These are phyloP conservation scores for Cladophialophora carrionii DNA, from an alignment of 2,329 filamentous ascomycete species.

Conservation along the genomic window DNA sequence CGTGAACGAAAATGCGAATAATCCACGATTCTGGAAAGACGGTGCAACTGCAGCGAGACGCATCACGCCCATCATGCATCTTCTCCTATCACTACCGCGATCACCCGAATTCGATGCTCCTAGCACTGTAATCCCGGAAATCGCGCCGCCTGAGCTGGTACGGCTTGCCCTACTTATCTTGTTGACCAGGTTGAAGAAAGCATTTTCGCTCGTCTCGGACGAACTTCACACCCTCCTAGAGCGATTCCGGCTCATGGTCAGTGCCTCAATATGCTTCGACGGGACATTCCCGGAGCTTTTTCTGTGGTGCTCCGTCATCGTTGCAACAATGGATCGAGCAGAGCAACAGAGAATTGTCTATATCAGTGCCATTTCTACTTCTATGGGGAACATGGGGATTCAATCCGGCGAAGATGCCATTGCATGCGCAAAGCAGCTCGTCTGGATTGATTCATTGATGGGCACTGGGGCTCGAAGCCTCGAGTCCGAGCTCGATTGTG, in stretches of 20 bases:
- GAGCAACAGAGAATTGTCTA: background rate
- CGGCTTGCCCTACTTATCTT: slow-evolving; percentile 21
- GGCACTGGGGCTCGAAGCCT: background rate
- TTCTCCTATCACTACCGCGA: slow-evolving; percentile 22
- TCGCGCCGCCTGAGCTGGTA: slow-evolving; percentile 9
- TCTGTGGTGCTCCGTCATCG: slow-evolving; percentile 13
- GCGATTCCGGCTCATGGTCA: background rate
- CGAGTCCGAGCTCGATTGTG: slow-evolving; percentile 6
- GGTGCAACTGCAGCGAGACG: slow-evolving; percentile 7
- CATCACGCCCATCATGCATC: slow-evolving; percentile 19
- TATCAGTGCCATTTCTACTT: background rate
- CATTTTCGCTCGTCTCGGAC: slow-evolving; percentile 16
- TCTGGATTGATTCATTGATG: slow-evolving; percentile 20
- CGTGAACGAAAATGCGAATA: slow-evolving; percentile 7
- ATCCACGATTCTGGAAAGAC: slow-evolving; percentile 19
- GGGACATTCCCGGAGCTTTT: slow-evolving; percentile 12
- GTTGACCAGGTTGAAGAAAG: slow-evolving; percentile 18
- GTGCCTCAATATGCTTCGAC: background rate
- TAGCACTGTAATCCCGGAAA: background rate
- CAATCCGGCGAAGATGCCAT: slow-evolving; percentile 6
- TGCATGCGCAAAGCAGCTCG: slow-evolving; percentile 1
- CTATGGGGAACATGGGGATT: slow-evolving; percentile 11
- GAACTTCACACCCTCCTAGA: slow-evolving; percentile 12
- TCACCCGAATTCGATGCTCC: background rate
- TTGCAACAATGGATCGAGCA: background rate